phyloP scores from a whole-genome alignment of 805 yeast species.

The Kuraishia floccosa region DNA sequence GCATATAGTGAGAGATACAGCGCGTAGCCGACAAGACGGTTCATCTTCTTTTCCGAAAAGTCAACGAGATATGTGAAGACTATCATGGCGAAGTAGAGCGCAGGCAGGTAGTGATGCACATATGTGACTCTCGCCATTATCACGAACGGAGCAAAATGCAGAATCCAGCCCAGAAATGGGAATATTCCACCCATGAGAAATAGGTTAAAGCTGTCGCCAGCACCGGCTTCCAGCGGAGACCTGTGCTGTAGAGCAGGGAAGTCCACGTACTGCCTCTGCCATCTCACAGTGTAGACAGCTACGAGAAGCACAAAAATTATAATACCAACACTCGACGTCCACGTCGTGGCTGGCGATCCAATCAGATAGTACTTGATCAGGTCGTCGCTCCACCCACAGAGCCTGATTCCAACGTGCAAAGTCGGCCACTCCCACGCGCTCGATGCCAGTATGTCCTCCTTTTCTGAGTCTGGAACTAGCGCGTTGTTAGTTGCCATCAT shows the following conservation, averaged over 20 bases:
- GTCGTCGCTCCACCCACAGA: conserved; percentile 42
- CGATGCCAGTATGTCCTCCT: conserved; percentile 60
- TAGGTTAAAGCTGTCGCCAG: conserved; percentile 9
- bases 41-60: conserved; percentile 9
- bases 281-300: conserved; percentile 42
- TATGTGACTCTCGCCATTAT: conserved; percentile 95
- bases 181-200: conserved; percentile 58
- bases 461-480: conserved; percentile 66
- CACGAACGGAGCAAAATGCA: conserved; percentile 82
- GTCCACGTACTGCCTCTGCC: conserved; percentile 73
- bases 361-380: conserved; percentile 43
- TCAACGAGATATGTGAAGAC: conserved; percentile 57
- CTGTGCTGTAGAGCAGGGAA: conserved; percentile 21
- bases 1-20: conserved; percentile 37
- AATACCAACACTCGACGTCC: conserved; percentile 48
- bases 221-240: conserved; percentile 1
- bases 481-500: conserved; percentile 88
- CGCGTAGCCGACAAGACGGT: conserved; percentile 12
- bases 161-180: conserved; percentile 85
- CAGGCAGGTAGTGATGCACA: conserved; percentile 94
- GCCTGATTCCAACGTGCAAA: conserved; percentile 62
- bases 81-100: conserved; percentile 85
- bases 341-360: conserved; percentile 58
- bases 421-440: conserved; percentile 87
- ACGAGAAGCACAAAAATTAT: conserved; percentile 31